Percentiles rank a stretch among this genome's conserved stretches.
phyloP scores from a whole-genome alignment of 2,329 filamentous ascomycete genomes.

The Exophiala phaeomuriformis region DNA sequence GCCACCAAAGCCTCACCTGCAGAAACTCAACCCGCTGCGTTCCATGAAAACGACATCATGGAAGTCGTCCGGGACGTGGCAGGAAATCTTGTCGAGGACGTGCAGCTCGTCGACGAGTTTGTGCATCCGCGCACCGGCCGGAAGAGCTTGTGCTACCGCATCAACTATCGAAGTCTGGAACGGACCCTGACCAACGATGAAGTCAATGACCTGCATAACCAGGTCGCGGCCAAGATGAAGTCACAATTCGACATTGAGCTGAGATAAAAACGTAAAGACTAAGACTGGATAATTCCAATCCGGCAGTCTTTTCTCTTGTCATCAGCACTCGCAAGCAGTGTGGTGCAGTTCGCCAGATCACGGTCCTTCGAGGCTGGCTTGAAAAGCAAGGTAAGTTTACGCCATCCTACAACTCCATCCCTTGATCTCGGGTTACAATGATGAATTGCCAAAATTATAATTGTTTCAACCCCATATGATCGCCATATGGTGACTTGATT shows the following conservation, averaged over 20 bases:
- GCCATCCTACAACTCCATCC: neutral
- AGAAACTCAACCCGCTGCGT: conserved; percentile 39
- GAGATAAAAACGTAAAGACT: conserved; percentile 40
- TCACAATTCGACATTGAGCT: conserved; percentile 70
- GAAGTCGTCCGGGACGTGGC: conserved; percentile 79
- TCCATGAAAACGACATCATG: conserved; percentile 97
- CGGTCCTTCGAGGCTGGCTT: too few relatives aligned
- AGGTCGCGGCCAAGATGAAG: conserved; percentile 56
- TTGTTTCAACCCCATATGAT: conserved; percentile 19
- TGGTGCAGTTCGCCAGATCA: too few relatives aligned
- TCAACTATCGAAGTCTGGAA: conserved; percentile 90
- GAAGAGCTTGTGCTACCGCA: conserved; percentile 81
- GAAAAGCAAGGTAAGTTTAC: neutral
- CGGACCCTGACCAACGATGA: conserved; percentile 79
- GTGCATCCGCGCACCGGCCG: conserved; percentile 75
- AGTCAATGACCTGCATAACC: conserved; percentile 66
- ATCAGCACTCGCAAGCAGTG: neutral
- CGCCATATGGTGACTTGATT: conserved; percentile 7
- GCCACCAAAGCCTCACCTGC: conserved; percentile 33
- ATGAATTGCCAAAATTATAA: conserved; percentile 12
- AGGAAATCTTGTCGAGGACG: conserved; percentile 81
- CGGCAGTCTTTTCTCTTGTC: neutral
- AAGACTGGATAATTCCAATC: neutral
- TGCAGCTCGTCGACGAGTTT: conserved; percentile 77
- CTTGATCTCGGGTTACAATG: conserved; percentile 1